phyloP scores from a whole-genome alignment of 768 basidiomycete genomes.

The Phallus indusiatus region DNA sequence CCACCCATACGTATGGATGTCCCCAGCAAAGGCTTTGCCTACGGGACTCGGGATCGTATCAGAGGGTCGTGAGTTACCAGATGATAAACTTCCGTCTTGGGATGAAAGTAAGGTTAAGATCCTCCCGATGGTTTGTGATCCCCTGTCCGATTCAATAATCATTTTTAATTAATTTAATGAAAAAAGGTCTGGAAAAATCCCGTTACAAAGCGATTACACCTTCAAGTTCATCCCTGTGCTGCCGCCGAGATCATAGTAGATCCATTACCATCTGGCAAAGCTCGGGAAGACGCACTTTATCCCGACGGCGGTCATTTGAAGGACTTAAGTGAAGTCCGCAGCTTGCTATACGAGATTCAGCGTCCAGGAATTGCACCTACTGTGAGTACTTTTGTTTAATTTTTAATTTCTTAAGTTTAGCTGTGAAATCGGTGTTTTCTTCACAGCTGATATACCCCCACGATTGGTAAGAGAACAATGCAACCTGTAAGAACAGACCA shows the following conservation, averaged over 20 bases:
- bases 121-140: constrained; percentile 45
- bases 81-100: constrained; percentile 72
- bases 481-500: too few species aligned
- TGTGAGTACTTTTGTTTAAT: constrained; percentile 31
- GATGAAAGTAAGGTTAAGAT: constrained; percentile 65
- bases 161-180: neutral
- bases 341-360: constrained; percentile 76
- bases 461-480: constrained; percentile 49
- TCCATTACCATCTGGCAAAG: constrained; percentile 56
- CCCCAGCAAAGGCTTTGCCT: constrained; percentile 56
- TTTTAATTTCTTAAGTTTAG: neutral
- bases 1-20: constrained; percentile 90
- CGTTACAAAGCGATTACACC: constrained; percentile 68
- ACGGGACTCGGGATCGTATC: constrained; percentile 78
- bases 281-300: constrained; percentile 57
- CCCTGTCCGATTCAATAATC: neutral
- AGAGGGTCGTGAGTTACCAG: constrained; percentile 62
- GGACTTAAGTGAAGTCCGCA: constrained; percentile 63
- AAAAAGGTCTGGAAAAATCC: constrained; percentile 86
- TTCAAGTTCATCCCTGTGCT: constrained; percentile 86
- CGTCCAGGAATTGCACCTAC: constrained; percentile 78
- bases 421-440: neutral
- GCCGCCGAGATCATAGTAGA: constrained; percentile 55
- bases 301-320: constrained; percentile 75
- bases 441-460: constrained; percentile 74